phyloP scores from a whole-genome alignment of 139 green algal genomes.

The Closterium sp. region DNA sequence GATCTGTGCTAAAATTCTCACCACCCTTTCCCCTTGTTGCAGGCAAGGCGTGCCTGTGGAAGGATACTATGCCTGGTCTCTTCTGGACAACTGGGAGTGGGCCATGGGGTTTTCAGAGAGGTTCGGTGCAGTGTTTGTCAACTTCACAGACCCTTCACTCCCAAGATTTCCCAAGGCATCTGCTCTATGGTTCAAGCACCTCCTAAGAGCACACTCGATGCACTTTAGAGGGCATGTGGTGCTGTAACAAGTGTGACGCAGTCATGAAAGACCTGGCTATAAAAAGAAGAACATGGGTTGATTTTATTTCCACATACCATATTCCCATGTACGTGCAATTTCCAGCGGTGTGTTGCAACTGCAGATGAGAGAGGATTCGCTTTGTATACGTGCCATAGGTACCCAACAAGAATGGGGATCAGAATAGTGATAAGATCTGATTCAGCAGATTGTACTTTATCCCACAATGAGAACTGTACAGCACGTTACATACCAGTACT shows the following conservation, averaged over 20 bases:
- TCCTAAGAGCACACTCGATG: background rate
- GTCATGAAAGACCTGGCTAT: no score
- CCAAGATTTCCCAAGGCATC: slow-evolving; percentile 57
- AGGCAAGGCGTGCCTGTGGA: slow-evolving; percentile 52
- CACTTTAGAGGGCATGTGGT: background rate
- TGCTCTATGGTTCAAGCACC: slow-evolving; percentile 49
- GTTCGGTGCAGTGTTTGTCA: slow-evolving; percentile 61
- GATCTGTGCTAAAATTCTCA: no score
- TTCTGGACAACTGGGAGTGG: slow-evolving; percentile 69
- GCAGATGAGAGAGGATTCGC: no score
- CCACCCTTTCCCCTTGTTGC: slow-evolving; percentile 1
- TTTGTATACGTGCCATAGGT: no score
- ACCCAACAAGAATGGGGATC: no score
- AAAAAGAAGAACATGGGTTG: no score
- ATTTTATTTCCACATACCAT: no score
- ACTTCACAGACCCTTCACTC: slow-evolving; percentile 48
- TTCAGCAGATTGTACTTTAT: no score
- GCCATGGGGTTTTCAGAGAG: slow-evolving; percentile 55
- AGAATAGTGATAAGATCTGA: no score
- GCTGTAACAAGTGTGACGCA: background rate
- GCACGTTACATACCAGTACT: background rate
- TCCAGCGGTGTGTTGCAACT: no score
- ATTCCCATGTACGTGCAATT: no score
- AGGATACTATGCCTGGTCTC: slow-evolving; percentile 63
- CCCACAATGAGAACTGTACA: background rate